Base-by-base conservation (phyloP, 140 eudicot species). In the Senecio squalidus region DNA sequence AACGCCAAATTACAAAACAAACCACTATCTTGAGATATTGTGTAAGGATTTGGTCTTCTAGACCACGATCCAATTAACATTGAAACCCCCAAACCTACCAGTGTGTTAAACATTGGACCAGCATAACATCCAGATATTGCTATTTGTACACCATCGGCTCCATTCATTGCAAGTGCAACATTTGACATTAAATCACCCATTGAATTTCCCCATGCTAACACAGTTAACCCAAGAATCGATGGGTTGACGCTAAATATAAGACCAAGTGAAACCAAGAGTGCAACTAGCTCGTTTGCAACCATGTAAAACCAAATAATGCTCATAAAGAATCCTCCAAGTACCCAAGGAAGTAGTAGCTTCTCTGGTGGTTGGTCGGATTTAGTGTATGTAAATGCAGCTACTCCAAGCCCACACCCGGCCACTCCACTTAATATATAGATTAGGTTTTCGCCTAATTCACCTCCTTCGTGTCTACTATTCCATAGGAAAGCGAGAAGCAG, bases 181-280 rank as follows among this genome's bases (percentile, higher is more conserved):
- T 86, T 80, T 2, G 95, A 76, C 81, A 86, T 72, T 29, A 86
- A 47, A 54, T 86, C 95, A 11, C 92, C 92, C 83, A 86, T 77
- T 2, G 95, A 86, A 49, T 86, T 86, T 1, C 95, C 95, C 95
- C 95, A 86, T 17, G 95, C 95, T 74, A 86, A 58, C 16, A 86
- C 76, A 8, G 95, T 86, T 55, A 86, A 49, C 2, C 81, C 95
- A 2, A 86, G 88, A 6, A 86, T 48, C 9, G 95, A 66, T 6
- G 95, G 88, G 54, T 66, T 74, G 38, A 86, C 66, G 6, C 83
- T 68, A 7, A 82, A 79, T 31, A 86, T 74, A 26, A 71, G 60
- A 25, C 95, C 95, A 6, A 83, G 64, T 5, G 85, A 56, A 24
- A 82, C 88, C 45, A 86, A 60, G 11, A 86, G 60, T 5, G 95